phyloP scores from a whole-genome alignment of 2,329 filamentous ascomycete species.

The Diaporthe longicolla region DNA sequence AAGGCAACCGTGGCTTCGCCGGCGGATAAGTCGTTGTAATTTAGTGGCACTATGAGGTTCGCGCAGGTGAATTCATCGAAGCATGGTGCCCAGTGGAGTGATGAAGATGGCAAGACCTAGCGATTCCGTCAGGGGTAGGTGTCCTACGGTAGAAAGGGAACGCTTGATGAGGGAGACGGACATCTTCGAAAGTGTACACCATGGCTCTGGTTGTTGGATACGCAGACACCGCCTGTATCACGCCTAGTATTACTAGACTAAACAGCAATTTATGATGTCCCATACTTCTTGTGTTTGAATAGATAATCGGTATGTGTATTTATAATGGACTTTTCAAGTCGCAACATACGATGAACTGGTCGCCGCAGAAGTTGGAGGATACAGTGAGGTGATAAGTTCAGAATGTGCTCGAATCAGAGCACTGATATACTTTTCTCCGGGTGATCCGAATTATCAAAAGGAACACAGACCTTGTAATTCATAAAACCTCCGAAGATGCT shows the following conservation, averaged over 20 bases:
- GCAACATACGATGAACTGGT: not conserved
- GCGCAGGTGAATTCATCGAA: not conserved
- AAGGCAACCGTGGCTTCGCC: not conserved
- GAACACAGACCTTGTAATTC: not conserved
- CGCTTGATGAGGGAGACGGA: not conserved
- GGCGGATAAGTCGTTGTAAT: not conserved
- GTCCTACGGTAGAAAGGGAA: not conserved
- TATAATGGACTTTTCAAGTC: not conserved
- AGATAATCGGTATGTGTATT: not conserved
- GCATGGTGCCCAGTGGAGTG: not conserved
- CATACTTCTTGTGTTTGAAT: not conserved
- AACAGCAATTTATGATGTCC: not conserved
- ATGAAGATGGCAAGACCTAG: not conserved
- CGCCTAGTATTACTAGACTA: not conserved
- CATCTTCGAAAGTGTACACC: not conserved
- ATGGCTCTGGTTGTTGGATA: not conserved
- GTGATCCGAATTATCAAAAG: not conserved
- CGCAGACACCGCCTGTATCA: not conserved
- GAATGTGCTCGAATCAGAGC: not conserved
- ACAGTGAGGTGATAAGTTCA: not conserved
- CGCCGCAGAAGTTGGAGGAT: not conserved
- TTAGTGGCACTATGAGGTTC: not conserved
- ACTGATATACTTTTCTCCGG: not conserved
- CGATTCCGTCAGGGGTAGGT: not conserved
- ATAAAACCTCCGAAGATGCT: not conserved